Base-by-base conservation (phyloP, 192 early-diverging fungal species). In the Coemansia sp. region DNA sequence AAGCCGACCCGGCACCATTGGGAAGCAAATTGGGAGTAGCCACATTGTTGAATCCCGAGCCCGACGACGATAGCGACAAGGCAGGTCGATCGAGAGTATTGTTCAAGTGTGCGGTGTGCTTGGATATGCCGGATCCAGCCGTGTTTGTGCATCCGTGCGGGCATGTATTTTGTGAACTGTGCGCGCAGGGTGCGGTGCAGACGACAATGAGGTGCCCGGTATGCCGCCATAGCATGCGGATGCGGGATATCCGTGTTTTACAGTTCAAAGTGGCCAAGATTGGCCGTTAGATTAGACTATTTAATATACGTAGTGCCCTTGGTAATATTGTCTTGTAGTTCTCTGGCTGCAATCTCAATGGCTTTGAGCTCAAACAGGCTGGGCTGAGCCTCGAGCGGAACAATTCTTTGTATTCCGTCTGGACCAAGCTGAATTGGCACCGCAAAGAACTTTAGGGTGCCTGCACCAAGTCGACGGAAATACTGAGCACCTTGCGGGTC, bases 251-350 rank as follows among this genome's bases (percentile, higher is more conserved):
- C 7, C 66, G 66, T 11, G 62, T 76, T 3, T 54, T 76, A 18
- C 73, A 76, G 66, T 69, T 76, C 47, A 57, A 63, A 5, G 46
- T 76, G 6, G 73, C 72, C 12, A 52, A 48, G 40, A 34, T 63
- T 20, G 56, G 56, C 37, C 69, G 58, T 17, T 51, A 43, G 41
- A 43, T 14, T 43, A 15, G n/a, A 43, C 17, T 18, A 43, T 10
- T n/a, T 14, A 43, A 87, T 84, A 79, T 93, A 96, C 32, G 76
- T 70, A 51, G 85, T 76, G 44, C 95, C 95, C 78, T 91, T 92
- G 52, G 57, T 50, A 60, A 95, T 96, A 86, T 90, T 98, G 57
- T 73, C 80, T 70, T 87, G 82, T 72, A 98, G 84, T 62, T 90
- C 92, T 18, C 84, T 83, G 51, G 93, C 63, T 55, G 88, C 90